Evolutionary conservation across 2,329 filamentous ascomycete genomes (phyloP).

Genomic region (Beauveria asiatica): DNA sequence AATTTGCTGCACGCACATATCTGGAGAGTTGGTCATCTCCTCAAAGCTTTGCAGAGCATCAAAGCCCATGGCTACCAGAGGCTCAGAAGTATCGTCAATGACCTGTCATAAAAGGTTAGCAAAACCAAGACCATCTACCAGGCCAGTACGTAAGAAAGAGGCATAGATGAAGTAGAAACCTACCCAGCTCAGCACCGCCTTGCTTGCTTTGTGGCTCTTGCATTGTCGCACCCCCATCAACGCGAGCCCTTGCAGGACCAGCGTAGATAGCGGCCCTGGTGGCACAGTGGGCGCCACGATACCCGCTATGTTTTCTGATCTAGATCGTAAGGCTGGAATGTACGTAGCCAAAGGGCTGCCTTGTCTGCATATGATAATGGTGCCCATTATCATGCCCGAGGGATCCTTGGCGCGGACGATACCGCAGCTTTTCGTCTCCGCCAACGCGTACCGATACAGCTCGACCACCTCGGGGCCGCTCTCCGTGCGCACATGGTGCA

Average conservation of each 20-base stretch:
- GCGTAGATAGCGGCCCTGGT: conserved; percentile 55
- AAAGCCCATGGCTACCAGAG: conserved; percentile 72
- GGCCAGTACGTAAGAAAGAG: background rate
- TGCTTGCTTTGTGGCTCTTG: conserved; percentile 65
- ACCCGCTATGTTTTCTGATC: conserved; percentile 55
- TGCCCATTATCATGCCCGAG: conserved; percentile 62
- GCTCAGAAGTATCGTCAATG: conserved; percentile 62
- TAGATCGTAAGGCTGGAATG: conserved; percentile 59
- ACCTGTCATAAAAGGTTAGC: conserved; percentile 39
- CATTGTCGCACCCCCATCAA: conserved; percentile 76
- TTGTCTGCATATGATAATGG: conserved; percentile 68
- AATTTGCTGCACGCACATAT: conserved; percentile 31
- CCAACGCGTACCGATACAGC: conserved; percentile 68
- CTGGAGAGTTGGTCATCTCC: conserved; percentile 60
- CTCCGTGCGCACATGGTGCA: conserved; percentile 65
- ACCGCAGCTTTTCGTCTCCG: conserved; percentile 63
- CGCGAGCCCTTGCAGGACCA: conserved; percentile 68
- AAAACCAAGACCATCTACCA: background rate
- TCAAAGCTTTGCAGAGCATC: conserved; percentile 72
- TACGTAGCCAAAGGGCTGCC: conserved; percentile 60
- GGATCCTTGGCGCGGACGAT: conserved; percentile 74
- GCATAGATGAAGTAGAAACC: conserved; percentile 25
- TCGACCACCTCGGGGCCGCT: conserved; percentile 71
- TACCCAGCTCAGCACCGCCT: conserved; percentile 74
- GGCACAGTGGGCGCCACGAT: conserved; percentile 75